Conservation (phyloP, 441 rosid species). For the Jatropha multifida region DNA sequence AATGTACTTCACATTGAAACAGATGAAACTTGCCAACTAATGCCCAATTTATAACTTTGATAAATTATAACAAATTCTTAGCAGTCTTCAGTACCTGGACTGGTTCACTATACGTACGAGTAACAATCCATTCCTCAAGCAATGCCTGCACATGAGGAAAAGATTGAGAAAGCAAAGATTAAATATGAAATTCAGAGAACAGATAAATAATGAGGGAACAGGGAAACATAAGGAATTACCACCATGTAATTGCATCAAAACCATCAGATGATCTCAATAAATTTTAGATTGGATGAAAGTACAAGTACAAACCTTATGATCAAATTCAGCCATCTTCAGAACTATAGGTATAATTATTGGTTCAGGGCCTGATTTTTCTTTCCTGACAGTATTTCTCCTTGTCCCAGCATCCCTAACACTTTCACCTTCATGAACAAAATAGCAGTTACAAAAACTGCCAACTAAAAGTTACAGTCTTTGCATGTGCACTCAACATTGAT, state of each 20-base stretch:
- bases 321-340: conserved; percentile 90
- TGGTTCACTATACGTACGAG: conserved; percentile 57
- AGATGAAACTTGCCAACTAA: background rate
- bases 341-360: conserved; percentile 84
- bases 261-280: background rate
- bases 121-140: conserved; percentile 88
- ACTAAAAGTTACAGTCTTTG: background rate
- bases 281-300: background rate
- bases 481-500: background rate
- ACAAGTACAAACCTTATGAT: conserved; percentile 69
- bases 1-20: background rate
- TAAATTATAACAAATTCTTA: conserved; percentile 6
- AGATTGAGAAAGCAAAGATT: conserved; percentile 11
- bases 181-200: background rate
- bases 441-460: conserved; percentile 13
- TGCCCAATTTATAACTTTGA: background rate
- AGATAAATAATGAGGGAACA: background rate
- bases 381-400: conserved; percentile 36
- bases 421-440: conserved; percentile 46
- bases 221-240: conserved; percentile 1
- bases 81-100: conserved; percentile 46
- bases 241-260: background rate
- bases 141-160: conserved; percentile 56
- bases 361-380: conserved; percentile 65
- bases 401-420: conserved; percentile 32